Base-by-base conservation (phyloP, 2,329 filamentous ascomycete species). In the Ophiostoma himal-ulmi region DNA sequence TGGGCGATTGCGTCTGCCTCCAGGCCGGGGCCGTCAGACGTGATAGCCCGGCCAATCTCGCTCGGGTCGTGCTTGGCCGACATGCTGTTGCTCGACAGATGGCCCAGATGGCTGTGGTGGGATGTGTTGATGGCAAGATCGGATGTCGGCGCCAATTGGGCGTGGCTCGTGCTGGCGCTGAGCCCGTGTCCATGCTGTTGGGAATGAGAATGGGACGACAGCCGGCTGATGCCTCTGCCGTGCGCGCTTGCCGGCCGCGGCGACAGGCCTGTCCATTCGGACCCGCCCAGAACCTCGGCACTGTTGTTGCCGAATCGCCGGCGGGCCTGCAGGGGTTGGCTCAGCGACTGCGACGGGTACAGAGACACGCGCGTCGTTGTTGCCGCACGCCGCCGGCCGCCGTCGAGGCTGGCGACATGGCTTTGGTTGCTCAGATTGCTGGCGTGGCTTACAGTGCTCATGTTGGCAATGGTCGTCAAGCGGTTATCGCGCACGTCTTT, bases 31-130 rank as follows among this genome's bases (percentile, higher is more conserved):
- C 78, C 81, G 71, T 88, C 85, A 72, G 84, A 86, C 1, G 86
- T 88, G 67, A 89, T 84, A 66, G 87, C 87, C 22, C 84, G 83
- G n/a, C 87, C 88, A 71, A 89, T 89, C 70, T 85, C 82, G n/a
- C 39, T 65, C 10, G 71, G 71, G 52, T 81, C 78, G 0, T 65
- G 36, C 34, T 39, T n/a, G 17, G 60, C 36, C 34, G 60, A 39
- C 1, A 62, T 62, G 26, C 57, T 62, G 22, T 30, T 36, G 26
- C 57, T 62, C 11, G 57, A 62, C 26, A 62, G 26, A 13, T 62
- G 57, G 26, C 26, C 17, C 14, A 62, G 13, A 7, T 57, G 52
- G 52, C 52, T 57, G 52, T 22, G 48, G 11, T 60, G 57, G 57
- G 26, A 20, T 3, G 83, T 81, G 10, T 37, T 60, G 8, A 57